Evolutionary conservation across 768 basidiomycete genomes (phyloP), one percentile per base, ranked within the genome.

Genomic region (Mycena rebaudengoi): DNA sequence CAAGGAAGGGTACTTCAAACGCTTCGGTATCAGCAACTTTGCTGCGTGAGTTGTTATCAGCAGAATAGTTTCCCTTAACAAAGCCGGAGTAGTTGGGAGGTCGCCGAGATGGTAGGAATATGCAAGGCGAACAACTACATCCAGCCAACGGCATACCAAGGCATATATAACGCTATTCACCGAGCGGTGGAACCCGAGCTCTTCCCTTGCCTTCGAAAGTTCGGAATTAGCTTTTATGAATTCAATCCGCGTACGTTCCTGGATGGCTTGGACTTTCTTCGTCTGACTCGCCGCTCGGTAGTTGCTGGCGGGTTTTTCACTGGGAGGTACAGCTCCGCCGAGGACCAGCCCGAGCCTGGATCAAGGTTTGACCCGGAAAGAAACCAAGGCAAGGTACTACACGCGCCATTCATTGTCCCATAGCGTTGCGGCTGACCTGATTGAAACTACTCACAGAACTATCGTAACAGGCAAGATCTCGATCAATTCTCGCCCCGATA

Each of bases 11-110:
- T 79, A 82, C 45, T 88, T 88, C 69, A 84, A 87, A 62, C 80
- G 82, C n/a, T 85, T 89, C 60, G 87, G 88, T 2, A 77, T 90
- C 64, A 88, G 87, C 68, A 89, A 89, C 71, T 89, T 78, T 58
- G 78, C 83, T 5, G 79, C 88, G 84, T 86, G 41, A 54, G 71
- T 72, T n/a, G n/a, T n/a, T n/a, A n/a, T n/a, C n/a, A n/a, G n/a
- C n/a, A n/a, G n/a, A n/a, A n/a, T n/a, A n/a, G n/a, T n/a, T n/a
- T n/a, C 78, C 4, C 68, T 58, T 3, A 20, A 26, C 21, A 14
- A 52, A n/a, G n/a, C 43, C 40, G n/a, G 32, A 64, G 73, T 1
- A 81, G 86, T 0, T 88, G 86, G 85, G 87, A 89, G 72, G 86
- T 88, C 14, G 86, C 86, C 4, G 87, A 88, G 67, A 80, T 89